Percentiles rank a stretch among this genome's conserved stretches.
These are phyloP conservation scores for Polygonum maritimum DNA, from an alignment of 148 eudicot genomes.

Conservation along the genomic window DNA sequence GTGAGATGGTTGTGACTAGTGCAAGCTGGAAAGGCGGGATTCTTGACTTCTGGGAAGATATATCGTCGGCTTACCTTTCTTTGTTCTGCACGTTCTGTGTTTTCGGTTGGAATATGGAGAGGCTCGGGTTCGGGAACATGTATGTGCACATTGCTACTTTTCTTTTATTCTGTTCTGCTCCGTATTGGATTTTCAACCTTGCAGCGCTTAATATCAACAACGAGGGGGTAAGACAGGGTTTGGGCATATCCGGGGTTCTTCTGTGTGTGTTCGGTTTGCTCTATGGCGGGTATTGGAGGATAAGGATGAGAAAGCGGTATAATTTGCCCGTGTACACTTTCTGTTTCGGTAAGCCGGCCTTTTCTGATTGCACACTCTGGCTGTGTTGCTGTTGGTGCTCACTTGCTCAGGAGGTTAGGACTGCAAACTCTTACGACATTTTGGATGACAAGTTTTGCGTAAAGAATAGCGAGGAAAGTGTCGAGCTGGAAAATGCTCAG, in stretches of 20 bases:
- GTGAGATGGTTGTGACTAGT: slow-evolving; percentile 28
- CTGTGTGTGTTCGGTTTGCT: slow-evolving; percentile 78
- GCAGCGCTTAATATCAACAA: slow-evolving; percentile 76
- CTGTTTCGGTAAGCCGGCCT: slow-evolving; percentile 61
- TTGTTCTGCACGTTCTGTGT: slow-evolving; percentile 80
- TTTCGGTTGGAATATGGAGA: slow-evolving; percentile 97
- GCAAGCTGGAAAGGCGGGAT: slow-evolving; percentile 80
- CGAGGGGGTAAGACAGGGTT: slow-evolving; percentile 47
- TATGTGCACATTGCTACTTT: slow-evolving; percentile 88
- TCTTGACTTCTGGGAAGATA: slow-evolving; percentile 82
- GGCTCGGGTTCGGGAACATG: slow-evolving; percentile 89
- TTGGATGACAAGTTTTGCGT: slow-evolving; percentile 56
- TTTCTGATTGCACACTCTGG: slow-evolving; percentile 70
- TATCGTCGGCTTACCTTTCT: slow-evolving; percentile 70
- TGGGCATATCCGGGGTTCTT: slow-evolving; percentile 62
- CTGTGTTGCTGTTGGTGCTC: slow-evolving; percentile 96
- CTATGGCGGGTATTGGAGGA: slow-evolving; percentile 96
- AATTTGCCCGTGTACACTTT: slow-evolving; percentile 53
- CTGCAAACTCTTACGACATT: slow-evolving; percentile 67
- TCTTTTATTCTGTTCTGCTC: slow-evolving; percentile 83
- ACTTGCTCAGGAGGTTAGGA: slow-evolving; percentile 93
- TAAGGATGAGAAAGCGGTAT: slow-evolving; percentile 85
- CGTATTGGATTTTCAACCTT: slow-evolving; percentile 78
- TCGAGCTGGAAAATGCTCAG: slow-evolving; percentile 26
- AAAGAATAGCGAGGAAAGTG: slow-evolving; percentile 25